Evolutionary conservation across 371 early-diverging fungal genomes (phyloP).

Genomic region (Funneliformis caledonium): DNA sequence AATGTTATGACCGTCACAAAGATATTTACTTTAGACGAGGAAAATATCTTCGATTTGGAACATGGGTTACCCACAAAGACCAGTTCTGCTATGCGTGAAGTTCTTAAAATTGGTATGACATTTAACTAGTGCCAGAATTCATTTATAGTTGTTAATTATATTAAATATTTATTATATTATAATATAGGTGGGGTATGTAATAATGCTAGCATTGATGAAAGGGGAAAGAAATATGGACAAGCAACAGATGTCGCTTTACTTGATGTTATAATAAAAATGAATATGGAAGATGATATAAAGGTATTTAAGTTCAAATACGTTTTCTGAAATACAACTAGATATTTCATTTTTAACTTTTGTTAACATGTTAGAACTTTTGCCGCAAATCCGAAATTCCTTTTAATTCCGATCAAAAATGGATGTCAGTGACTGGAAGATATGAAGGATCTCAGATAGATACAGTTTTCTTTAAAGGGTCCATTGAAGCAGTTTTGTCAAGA

Average conservation of each 20-base stretch:
- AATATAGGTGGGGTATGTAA: constrained; percentile 62
- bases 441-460: constrained; percentile 42
- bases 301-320: constrained; percentile 47
- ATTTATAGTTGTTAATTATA: not conserved
- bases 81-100: constrained; percentile 56
- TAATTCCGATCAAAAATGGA: constrained; percentile 89
- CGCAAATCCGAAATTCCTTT: constrained; percentile 86
- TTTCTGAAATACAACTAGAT: not conserved
- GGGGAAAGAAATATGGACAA: constrained; percentile 74
- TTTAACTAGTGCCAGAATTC: not conserved
- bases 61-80: constrained; percentile 50
- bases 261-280: constrained; percentile 59
- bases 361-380: constrained; percentile 52
- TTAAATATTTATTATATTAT: not conserved
- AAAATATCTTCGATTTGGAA: constrained; percentile 66
- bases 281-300: constrained; percentile 64
- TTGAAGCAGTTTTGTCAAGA: constrained; percentile 72
- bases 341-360: constrained; percentile 13
- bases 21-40: constrained; percentile 68
- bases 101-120: constrained; percentile 61
- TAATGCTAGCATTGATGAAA: constrained; percentile 72
- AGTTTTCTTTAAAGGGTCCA: constrained; percentile 77
- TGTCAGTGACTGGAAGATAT: constrained; percentile 69
- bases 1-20: constrained; percentile 87
- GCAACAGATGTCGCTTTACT: constrained; percentile 87